These are phyloP conservation scores for Emmonsiellopsis sp. DNA, from an alignment of 2,329 filamentous ascomycete species.

Conservation along the genomic window DNA sequence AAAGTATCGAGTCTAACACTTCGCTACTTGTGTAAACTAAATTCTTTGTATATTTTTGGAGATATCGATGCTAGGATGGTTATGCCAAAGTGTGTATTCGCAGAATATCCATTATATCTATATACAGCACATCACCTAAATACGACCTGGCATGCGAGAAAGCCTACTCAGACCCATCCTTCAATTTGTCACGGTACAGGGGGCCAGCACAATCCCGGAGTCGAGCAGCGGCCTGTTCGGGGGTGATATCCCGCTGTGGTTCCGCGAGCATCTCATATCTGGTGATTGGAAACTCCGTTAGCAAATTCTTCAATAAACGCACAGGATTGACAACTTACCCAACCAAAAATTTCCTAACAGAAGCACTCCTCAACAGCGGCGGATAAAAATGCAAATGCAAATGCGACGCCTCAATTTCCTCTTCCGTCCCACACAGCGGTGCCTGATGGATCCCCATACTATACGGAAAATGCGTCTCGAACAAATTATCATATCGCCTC, in stretches of 20 bases:
- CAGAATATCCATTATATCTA: neutral
- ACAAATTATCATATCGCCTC: slow-evolving; percentile 88
- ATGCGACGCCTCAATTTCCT: slow-evolving; percentile 80
- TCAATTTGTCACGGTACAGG: slow-evolving; percentile 64
- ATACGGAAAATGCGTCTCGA: slow-evolving; percentile 94
- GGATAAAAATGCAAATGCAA: slow-evolving; percentile 98
- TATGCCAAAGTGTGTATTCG: no score
- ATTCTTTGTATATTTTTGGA: neutral
- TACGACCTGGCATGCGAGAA: neutral
- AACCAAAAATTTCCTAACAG: slow-evolving; percentile 90
- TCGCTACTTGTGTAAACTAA: no score
- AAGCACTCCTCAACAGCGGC: slow-evolving; percentile 81
- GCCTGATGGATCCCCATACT: slow-evolving; percentile 96
- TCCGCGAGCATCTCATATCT: slow-evolving; percentile 89
- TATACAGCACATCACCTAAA: neutral
- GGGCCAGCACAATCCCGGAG: slow-evolving; percentile 68
- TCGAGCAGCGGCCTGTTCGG: slow-evolving; percentile 79
- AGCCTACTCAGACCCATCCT: slow-evolving; percentile 3
- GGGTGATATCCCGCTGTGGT: slow-evolving; percentile 96
- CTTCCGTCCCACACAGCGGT: slow-evolving; percentile 67
- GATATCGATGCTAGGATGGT: no score
- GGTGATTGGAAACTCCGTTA: neutral
- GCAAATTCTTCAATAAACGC: neutral
- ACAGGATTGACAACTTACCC: slow-evolving; percentile 41
- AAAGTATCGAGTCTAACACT: no score